Conservation (phyloP, 371 early-diverging fungal genomes). For the Rhizomucor miehei region DNA sequence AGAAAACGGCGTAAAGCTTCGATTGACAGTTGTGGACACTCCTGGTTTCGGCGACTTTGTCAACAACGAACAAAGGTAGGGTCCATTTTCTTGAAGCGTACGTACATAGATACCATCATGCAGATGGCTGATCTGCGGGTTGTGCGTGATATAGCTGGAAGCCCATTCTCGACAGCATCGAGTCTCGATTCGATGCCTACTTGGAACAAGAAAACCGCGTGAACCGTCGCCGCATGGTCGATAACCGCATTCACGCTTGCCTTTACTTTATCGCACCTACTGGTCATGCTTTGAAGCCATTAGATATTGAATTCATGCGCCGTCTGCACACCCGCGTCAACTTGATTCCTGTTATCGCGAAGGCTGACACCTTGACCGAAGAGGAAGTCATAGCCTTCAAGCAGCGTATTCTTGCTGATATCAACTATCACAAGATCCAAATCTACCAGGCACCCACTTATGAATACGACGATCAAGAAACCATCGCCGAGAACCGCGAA, state of each 20-base stretch:
- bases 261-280: slow-evolving; percentile 98
- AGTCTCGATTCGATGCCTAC: slow-evolving; percentile 93
- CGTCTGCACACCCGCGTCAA: slow-evolving; percentile 92
- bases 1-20: slow-evolving; percentile 89
- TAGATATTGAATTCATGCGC: slow-evolving; percentile 97
- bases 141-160: slow-evolving; percentile 74
- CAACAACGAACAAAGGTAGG: slow-evolving; percentile 90
- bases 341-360: slow-evolving; percentile 98
- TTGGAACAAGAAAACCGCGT: slow-evolving; percentile 92
- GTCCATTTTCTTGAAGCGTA: not conserved
- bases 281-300: slow-evolving; percentile 88
- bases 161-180: slow-evolving; percentile 95
- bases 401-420: slow-evolving; percentile 88
- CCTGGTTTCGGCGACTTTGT: slow-evolving; percentile 95
- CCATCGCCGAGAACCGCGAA: slow-evolving; percentile 90
- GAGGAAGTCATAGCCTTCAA: slow-evolving; percentile 94
- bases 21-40: slow-evolving; percentile 93
- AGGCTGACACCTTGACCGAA: slow-evolving; percentile 96
- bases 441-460: slow-evolving; percentile 91
- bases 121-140: not conserved
- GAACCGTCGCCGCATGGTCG: slow-evolving; percentile 84
- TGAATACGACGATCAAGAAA: slow-evolving; percentile 93
- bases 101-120: no score
- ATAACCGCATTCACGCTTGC: slow-evolving; percentile 96
- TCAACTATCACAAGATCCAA: slow-evolving; percentile 90